phyloP scores from a whole-genome alignment of 2,329 filamentous ascomycete species.

The Ophiocordyceps polyrhachis-furcata region DNA sequence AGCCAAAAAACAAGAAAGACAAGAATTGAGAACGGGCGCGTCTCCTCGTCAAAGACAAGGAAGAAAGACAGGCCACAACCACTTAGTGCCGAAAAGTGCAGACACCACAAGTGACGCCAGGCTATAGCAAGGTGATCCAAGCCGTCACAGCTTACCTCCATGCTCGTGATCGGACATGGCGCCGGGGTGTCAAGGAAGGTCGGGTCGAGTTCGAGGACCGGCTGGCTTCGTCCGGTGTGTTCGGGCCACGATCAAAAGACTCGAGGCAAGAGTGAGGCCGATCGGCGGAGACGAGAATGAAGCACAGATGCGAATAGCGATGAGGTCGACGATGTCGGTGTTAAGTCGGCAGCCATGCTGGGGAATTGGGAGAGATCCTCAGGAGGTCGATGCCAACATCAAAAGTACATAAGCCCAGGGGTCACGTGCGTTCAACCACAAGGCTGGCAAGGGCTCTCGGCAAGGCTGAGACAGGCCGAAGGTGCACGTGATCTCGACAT shows the following conservation, averaged over 20 bases:
- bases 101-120: not conserved
- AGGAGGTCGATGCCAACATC: not conserved
- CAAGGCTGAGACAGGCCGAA: not conserved
- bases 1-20: too few relatives aligned
- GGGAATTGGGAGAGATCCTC: not conserved
- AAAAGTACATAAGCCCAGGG: not conserved
- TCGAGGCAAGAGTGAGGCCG: not conserved
- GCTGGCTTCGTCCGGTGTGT: not conserved
- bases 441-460: not conserved
- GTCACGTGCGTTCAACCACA: not conserved
- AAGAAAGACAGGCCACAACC: too few relatives aligned
- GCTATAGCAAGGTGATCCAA: constrained; percentile 1
- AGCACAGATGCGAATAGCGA: not conserved
- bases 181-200: not conserved
- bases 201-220: not conserved
- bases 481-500: too few relatives aligned
- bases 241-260: not conserved
- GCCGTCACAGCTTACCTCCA: constrained; percentile 28
- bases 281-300: not conserved
- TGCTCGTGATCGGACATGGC: constrained; percentile 50
- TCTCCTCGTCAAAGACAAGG: too few relatives aligned
- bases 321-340: not conserved
- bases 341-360: not conserved
- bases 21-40: too few relatives aligned
- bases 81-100: too few relatives aligned